These are phyloP conservation scores for Globisporangium cystogenes DNA, from an alignment of 352 stramenopile species.

Conservation along the genomic window DNA sequence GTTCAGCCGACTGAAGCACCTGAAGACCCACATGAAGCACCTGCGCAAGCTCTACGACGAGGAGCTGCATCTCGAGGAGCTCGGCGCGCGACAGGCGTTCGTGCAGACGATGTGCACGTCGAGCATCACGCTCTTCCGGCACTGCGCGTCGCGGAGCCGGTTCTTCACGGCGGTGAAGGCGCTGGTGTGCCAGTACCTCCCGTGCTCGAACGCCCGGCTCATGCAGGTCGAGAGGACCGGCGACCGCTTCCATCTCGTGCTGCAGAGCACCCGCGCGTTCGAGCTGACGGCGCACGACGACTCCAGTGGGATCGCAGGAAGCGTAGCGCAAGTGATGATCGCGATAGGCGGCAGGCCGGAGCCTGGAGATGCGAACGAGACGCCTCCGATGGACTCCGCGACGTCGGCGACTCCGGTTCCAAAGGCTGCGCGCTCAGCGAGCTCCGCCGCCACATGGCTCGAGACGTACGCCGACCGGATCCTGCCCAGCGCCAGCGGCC, in stretches of 20 bases:
- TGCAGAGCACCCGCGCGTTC: constrained; percentile 6
- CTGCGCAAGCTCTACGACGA: constrained; percentile 39
- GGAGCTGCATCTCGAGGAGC: constrained; percentile 41
- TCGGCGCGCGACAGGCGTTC: constrained; percentile 24
- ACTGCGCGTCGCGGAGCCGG: constrained; percentile 22
- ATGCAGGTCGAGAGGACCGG: constrained; percentile 20
- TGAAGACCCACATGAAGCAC: constrained; percentile 47
- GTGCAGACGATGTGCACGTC: constrained; percentile 38
- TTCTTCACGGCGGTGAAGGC: constrained; percentile 42
- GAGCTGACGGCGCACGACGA: background rate
- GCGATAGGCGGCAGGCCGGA: background rate
- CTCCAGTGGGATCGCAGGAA: constrained; percentile 9
- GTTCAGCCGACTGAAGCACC: constrained; percentile 27
- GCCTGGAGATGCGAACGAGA: background rate
- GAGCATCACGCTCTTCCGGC: constrained; percentile 38
- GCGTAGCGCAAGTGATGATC: constrained; percentile 5
- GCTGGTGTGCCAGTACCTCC: constrained; percentile 32
- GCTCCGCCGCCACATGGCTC: constrained; percentile 1
- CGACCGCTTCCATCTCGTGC: constrained; percentile 5
- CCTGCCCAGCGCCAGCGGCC: constrained; percentile 10
- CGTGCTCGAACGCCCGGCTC: constrained; percentile 19
- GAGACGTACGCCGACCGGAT: constrained; percentile 1
- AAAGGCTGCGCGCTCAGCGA: background rate
- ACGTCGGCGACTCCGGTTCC: background rate
- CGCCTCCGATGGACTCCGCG: background rate